Evolutionary conservation across 495 filamentous ascomycete genomes (phyloP).

Genomic region (Hamigera avellanea): DNA sequence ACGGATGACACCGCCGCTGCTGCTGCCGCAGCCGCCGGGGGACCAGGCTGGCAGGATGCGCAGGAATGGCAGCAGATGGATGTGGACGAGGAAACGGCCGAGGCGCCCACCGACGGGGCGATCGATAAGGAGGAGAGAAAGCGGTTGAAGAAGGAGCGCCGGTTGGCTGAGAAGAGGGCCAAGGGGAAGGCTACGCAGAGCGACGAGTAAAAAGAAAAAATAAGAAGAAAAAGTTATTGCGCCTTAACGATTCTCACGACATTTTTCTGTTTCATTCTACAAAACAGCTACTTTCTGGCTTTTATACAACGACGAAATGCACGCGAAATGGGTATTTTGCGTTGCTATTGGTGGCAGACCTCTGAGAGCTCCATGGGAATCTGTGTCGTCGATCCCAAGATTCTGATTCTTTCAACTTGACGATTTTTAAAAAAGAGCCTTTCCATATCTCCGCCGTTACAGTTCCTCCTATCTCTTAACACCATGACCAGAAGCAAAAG

Average conservation of each 20-base stretch:
- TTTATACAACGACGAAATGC: no score
- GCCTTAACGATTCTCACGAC: not conserved
- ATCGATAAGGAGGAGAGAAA: slow-evolving; percentile 40
- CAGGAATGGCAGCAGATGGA: slow-evolving; percentile 32
- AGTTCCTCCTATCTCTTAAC: slow-evolving; percentile 1
- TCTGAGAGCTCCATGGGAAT: no score
- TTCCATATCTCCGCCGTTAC: no score
- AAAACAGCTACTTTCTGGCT: not conserved
- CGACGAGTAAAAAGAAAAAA: slow-evolving; percentile 12
- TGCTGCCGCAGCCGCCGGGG: not conserved
- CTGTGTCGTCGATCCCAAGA: no score
- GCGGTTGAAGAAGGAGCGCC: slow-evolving; percentile 39
- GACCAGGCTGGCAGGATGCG: slow-evolving; percentile 40
- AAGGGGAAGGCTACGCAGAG: slow-evolving; percentile 24
- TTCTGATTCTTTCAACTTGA: no score
- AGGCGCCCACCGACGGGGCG: slow-evolving; percentile 1
- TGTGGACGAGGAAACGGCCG: slow-evolving; percentile 11
- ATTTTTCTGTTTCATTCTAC: slow-evolving; percentile 4
- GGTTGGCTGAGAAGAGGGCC: slow-evolving; percentile 29
- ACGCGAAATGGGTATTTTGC: no score
- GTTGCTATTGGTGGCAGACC: no score
- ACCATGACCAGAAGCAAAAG: slow-evolving; percentile 2
- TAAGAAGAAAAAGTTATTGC: not conserved
- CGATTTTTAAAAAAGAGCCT: no score
- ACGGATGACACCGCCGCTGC: slow-evolving; percentile 4